phyloP scores from a whole-genome alignment of 495 filamentous ascomycete species.

The Pseudotulostoma volvatum region DNA sequence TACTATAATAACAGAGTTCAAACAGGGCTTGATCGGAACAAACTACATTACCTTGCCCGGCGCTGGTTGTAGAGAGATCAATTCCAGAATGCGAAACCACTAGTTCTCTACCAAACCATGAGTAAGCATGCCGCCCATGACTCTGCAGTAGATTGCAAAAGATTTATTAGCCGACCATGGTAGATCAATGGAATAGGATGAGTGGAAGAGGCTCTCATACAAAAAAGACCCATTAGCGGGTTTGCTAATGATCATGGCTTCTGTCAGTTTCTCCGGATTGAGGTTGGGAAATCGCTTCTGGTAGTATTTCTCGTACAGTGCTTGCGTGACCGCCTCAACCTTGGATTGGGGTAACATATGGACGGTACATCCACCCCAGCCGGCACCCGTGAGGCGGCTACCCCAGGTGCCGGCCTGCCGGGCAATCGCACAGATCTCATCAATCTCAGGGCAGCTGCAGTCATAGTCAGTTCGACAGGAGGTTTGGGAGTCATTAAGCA shows the following conservation, averaged over 20 bases:
- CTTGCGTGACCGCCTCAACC: conserved; percentile 62
- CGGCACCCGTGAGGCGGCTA: conserved; percentile 89
- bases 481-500: conserved; percentile 79
- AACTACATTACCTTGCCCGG: too few species aligned
- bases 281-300: conserved; percentile 51
- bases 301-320: conserved; percentile 73
- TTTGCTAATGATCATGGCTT: conserved; percentile 79
- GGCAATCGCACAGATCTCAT: conserved; percentile 70
- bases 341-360: conserved; percentile 79
- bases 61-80: too few species aligned
- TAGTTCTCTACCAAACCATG: too few species aligned
- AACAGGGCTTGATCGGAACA: too few species aligned
- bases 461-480: conserved; percentile 76
- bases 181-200: too few species aligned
- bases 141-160: too few species aligned
- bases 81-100: too few species aligned
- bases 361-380: conserved; percentile 91
- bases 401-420: conserved; percentile 54
- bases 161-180: too few species aligned
- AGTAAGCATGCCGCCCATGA: too few species aligned
- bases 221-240: conserved; percentile 41
- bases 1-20: too few species aligned
- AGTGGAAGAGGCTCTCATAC: too few species aligned
- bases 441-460: conserved; percentile 79
- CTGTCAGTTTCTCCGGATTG: conserved; percentile 50